Percentiles rank a stretch among this genome's conserved stretches.
phyloP scores from a whole-genome alignment of 176 grass and related monocot species.

The Saccharum officinarum region DNA sequence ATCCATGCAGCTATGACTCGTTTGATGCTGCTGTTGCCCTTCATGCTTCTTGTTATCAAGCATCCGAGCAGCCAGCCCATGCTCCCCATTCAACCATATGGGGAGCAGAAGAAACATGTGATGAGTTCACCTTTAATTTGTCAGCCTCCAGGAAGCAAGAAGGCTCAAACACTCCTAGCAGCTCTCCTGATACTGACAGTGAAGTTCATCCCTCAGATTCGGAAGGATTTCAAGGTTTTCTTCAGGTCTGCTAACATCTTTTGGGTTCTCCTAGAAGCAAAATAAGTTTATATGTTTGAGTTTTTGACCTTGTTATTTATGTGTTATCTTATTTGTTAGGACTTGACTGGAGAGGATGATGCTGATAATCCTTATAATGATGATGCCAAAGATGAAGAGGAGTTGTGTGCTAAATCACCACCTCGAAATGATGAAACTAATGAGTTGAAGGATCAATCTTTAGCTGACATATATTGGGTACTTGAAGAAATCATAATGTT shows the following conservation, averaged over 20 bases:
- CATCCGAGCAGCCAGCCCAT: constrained; percentile 26
- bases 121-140: constrained; percentile 73
- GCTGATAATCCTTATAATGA: constrained; percentile 43
- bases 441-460: constrained; percentile 50
- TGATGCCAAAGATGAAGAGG: constrained; percentile 37
- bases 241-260: constrained; percentile 71
- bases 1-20: constrained; percentile 75
- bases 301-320: constrained; percentile 24
- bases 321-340: constrained; percentile 48
- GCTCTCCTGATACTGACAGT: constrained; percentile 32
- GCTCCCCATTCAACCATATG: constrained; percentile 55
- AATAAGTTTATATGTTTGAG: neutral
- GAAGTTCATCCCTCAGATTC: constrained; percentile 42
- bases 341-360: constrained; percentile 48
- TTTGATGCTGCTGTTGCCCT: constrained; percentile 96
- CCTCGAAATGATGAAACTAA: constrained; percentile 28
- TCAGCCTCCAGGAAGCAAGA: constrained; percentile 40
- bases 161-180: constrained; percentile 44
- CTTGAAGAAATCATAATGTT: constrained; percentile 12
- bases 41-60: constrained; percentile 69
- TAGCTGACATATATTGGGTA: constrained; percentile 92
- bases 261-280: constrained; percentile 2
- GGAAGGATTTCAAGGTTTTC: constrained; percentile 52
- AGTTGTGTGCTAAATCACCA: constrained; percentile 41
- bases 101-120: constrained; percentile 90